A percentile compares a stretch with the other conserved stretches of the same genome.
phyloP scores from a whole-genome alignment of 805 yeast species.

The Ogataea dorogensis region DNA sequence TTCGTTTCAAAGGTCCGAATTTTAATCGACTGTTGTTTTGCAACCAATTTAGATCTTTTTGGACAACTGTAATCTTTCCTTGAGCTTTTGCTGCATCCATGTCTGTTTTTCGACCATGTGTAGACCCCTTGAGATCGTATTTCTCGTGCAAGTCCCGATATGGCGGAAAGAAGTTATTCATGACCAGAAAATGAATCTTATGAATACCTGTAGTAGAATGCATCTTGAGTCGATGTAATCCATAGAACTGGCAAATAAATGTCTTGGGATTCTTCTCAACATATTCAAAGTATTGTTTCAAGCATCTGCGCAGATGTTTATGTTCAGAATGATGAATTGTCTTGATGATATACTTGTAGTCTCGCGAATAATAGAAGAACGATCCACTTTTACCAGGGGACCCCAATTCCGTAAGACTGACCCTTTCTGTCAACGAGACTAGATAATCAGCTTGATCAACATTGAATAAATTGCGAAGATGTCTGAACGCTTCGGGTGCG shows the following conservation, averaged over 20 bases:
- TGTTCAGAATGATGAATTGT: slow-evolving; percentile 95
- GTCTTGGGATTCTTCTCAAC: slow-evolving; percentile 85
- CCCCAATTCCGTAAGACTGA: slow-evolving; percentile 84
- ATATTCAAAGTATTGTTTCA: slow-evolving; percentile 76
- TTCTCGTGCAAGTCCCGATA: slow-evolving; percentile 80
- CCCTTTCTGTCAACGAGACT: slow-evolving; percentile 88
- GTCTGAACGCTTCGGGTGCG: slow-evolving; percentile 90
- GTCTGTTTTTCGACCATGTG: slow-evolving; percentile 70
- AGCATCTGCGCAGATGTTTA: slow-evolving; percentile 68
- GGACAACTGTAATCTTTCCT: slow-evolving; percentile 43
- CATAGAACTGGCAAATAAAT: slow-evolving; percentile 91
- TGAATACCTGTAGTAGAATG: slow-evolving; percentile 57
- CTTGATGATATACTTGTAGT: slow-evolving; percentile 90
- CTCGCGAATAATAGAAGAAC: slow-evolving; percentile 91
- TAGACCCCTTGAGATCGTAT: slow-evolving; percentile 91
- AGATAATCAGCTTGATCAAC: slow-evolving; percentile 95
- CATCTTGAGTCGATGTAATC: slow-evolving; percentile 89
- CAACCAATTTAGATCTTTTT: slow-evolving; percentile 89
- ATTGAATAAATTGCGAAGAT: slow-evolving; percentile 73
- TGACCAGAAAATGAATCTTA: slow-evolving; percentile 88
- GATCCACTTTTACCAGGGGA: slow-evolving; percentile 98
- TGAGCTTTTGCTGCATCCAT: slow-evolving; percentile 32
- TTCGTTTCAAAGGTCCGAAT: slow-evolving; percentile 70
- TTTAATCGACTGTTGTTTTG: slow-evolving; percentile 60
- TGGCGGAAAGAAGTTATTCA: slow-evolving; percentile 97